A percentile compares a stretch with the other conserved stretches of the same genome.
These are phyloP conservation scores for Parietichytrium sp. DNA, from an alignment of 108 stramenopile genomes.

Conservation along the genomic window DNA sequence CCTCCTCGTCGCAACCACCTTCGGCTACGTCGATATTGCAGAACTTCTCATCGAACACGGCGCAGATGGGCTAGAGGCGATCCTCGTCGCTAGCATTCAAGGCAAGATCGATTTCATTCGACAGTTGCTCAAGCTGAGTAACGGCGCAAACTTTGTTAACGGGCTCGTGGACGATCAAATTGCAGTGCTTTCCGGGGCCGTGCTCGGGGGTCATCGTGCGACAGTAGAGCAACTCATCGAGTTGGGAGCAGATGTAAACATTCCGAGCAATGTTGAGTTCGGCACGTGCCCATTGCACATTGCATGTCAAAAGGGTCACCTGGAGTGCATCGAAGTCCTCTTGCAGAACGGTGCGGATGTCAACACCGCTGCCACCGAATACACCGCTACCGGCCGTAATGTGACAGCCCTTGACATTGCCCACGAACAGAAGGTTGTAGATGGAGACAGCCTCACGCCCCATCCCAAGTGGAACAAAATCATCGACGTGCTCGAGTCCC, in stretches of 20 bases:
- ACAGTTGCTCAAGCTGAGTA: background rate
- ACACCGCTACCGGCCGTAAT: background rate
- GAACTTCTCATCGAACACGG: background rate
- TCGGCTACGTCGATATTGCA: background rate
- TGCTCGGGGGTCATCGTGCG: background rate
- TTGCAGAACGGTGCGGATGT: background rate
- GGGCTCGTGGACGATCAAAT: background rate
- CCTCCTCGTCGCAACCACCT: background rate
- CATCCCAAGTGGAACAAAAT: too few relatives aligned
- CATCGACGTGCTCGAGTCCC: background rate
- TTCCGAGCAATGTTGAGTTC: background rate
- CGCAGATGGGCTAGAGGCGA: background rate
- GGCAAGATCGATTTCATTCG: background rate
- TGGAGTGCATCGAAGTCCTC: background rate
- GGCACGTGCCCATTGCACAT: conserved; percentile 8
- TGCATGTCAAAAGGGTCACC: background rate
- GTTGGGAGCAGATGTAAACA: background rate
- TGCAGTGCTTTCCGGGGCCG: background rate
- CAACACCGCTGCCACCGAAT: background rate
- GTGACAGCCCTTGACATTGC: background rate
- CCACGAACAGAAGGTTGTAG: too few relatives aligned
- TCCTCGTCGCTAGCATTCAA: background rate
- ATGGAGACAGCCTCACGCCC: too few relatives aligned
- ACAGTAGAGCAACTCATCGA: background rate
- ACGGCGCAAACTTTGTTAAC: background rate